Evolutionary conservation across 257 asterid species (phyloP), one percentile per base, ranked within the genome.

Genomic region (Penstemon newberryi): DNA sequence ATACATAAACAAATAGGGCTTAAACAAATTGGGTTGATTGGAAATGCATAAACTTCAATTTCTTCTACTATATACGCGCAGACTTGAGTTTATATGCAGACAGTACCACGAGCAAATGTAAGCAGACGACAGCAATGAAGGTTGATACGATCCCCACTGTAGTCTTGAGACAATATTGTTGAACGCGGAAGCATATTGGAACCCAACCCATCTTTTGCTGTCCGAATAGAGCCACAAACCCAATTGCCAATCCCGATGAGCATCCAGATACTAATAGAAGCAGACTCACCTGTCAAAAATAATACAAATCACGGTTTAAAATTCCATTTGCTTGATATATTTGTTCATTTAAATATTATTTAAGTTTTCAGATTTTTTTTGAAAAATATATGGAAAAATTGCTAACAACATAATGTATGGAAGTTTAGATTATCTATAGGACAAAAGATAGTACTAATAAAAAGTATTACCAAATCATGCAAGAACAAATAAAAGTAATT

Each of bases 401-500:
- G 9, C 7, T 5, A 3, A 58, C 15, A 9, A 19, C 0, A 1
- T 37, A 33, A 33, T 33, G 41, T 0, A 36, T 25, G 33, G 33
- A 25, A 25, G 33, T 25, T 25, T 25, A 36, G 59, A 7, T 7
- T 10, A 15, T 9, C 2, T 57, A 40, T 10, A 49, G 12, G 3
- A 18, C 3, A 33, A 39, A 39, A 36, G 19, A 47, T 52, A 13
- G 7, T 18, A 18, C 25, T 11, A 13, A 1, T 40, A 46, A 18
- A 5, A 49, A 5, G 57, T 3, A 50, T 73, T 73, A 83, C 87
- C 87, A 83, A 49, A 67, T 83, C 85, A 72, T 6, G 66, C 58
- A 80, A n/a, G 60, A 77, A 50, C 83, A 83, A 54, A 60, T 75
- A 75, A 33, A 83, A 80, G 77, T 75, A 75, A 37, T 72, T 73